Conservation (phyloP, 139 green algal genomes). For the Choricystis sp. region DNA sequence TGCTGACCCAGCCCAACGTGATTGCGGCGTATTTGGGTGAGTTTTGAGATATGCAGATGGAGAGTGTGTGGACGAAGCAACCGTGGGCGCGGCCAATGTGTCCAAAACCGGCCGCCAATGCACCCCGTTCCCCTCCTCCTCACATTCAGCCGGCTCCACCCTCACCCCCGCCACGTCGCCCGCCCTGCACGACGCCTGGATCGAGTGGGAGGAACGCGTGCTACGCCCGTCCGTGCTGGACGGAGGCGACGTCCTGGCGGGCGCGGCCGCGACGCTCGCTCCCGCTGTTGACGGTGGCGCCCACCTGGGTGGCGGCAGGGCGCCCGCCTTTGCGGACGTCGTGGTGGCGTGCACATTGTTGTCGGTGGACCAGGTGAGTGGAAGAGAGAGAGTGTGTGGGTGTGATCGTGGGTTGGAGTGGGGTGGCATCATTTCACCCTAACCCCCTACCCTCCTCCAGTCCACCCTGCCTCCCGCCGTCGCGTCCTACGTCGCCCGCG, state of each 20-base stretch:
- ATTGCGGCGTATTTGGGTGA: constrained; percentile 31
- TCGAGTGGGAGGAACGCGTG: constrained; percentile 38
- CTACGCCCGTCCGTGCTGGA: constrained; percentile 27
- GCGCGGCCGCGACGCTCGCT: constrained; percentile 16
- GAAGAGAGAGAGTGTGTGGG: neutral
- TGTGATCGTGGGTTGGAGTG: neutral
- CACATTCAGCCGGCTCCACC: neutral
- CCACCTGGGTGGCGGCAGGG: constrained; percentile 8
- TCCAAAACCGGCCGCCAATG: too few relatives aligned
- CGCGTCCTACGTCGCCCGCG: neutral
- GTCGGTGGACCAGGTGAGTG: neutral
- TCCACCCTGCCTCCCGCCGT: constrained; percentile 1
- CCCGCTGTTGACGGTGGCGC: constrained; percentile 7
- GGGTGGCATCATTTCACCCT: neutral
- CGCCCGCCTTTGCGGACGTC: constrained; percentile 37
- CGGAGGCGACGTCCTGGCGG: constrained; percentile 5
- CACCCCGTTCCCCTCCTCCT: neutral
- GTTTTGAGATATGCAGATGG: neutral
- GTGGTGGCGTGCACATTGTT: constrained; percentile 13
- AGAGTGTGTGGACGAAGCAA: neutral
- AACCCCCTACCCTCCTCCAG: neutral
- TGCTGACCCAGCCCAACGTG: constrained; percentile 41
- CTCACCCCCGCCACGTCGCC: neutral
- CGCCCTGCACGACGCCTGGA: constrained; percentile 24
- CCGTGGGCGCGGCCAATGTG: neutral